A percentile compares a stretch with the other conserved stretches of the same genome.
phyloP scores from a whole-genome alignment of 805 yeast genomes.

The Soucietia sequanensis region DNA sequence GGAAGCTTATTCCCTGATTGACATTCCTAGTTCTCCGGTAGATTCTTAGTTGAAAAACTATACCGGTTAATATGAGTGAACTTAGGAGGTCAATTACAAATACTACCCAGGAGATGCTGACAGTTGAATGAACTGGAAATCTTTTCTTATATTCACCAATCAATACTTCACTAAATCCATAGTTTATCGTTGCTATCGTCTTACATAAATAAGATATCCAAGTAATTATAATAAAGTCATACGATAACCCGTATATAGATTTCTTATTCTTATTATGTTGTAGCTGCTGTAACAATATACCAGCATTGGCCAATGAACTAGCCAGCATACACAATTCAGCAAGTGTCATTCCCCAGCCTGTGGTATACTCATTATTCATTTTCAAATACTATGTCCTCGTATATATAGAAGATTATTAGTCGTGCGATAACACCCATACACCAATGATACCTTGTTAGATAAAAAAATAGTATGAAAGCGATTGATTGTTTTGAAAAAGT shows the following conservation, averaged over 20 bases:
- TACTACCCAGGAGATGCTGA: conserved; percentile 15
- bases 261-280: conserved; percentile 21
- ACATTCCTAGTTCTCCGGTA: conserved; percentile 30
- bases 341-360: no score
- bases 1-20: conserved; percentile 37
- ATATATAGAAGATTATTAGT: no score
- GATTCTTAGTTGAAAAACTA: conserved; percentile 23
- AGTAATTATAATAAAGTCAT: conserved; percentile 24
- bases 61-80: conserved; percentile 9
- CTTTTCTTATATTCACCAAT: conserved; percentile 14
- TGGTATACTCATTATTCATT: no score
- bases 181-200: conserved; percentile 1
- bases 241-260: conserved; percentile 38
- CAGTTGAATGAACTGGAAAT: conserved; percentile 32
- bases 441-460: no score
- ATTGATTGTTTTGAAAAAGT: no score
- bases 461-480: no score
- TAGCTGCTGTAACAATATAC: no score
- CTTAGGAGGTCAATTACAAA: conserved; percentile 15
- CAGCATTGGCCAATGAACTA: no score
- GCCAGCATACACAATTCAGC: no score
- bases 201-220: conserved; percentile 7
- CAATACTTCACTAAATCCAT: neutral
- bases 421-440: no score
- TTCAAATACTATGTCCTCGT: no score